Base-by-base conservation (phyloP, 208 protist genomes). In the Trypanosoma avium region DNA sequence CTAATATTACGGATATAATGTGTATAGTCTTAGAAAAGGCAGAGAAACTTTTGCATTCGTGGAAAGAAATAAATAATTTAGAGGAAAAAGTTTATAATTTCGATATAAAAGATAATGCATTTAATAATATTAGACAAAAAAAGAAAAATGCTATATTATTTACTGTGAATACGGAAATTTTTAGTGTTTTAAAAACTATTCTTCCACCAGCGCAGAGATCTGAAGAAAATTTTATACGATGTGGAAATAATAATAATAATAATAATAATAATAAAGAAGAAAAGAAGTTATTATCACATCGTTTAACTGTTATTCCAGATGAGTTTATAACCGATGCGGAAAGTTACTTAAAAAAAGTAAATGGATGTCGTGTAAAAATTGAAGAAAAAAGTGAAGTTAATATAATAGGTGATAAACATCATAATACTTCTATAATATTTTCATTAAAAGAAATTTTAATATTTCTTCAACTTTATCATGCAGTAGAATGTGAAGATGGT, bases 381-480 rank as follows among this genome's bases (percentile, higher is more conserved):
- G 42, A 29, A 19, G 40, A n/a, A 5, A n/a, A 29, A 4, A 13
- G 30, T 30, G 36, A 12, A 61, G 13, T 49, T 29, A 13, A 6
- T 54, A 8, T 35, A 15, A 12, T 12, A 4, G 56, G 21, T 32
- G 56, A 52, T 19, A 32, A 7, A 48, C 35, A 57, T 6, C 33
- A 7, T 1, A 42, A 2, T 3, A 43, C 48, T 21, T 5, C 61
- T 22, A 26, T 59, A 7, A 5, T 61, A 1, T 68, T 84, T 35
- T 63, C 59, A 0, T 60, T 94, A 13, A 53, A 67, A 22, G 77
- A 91, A 9, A 49, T 88, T n/a, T 59, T 71, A 10, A 30, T 75
- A 17, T 67, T 90, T 33, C 62, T 92, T 22, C 56, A 80, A 19
- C 71, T 94, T 1, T 94, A 90, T 66, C 67, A 74, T 22, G 29